phyloP scores from a whole-genome alignment of 176 grass and related monocot genomes.

The Musa acuminata region DNA sequence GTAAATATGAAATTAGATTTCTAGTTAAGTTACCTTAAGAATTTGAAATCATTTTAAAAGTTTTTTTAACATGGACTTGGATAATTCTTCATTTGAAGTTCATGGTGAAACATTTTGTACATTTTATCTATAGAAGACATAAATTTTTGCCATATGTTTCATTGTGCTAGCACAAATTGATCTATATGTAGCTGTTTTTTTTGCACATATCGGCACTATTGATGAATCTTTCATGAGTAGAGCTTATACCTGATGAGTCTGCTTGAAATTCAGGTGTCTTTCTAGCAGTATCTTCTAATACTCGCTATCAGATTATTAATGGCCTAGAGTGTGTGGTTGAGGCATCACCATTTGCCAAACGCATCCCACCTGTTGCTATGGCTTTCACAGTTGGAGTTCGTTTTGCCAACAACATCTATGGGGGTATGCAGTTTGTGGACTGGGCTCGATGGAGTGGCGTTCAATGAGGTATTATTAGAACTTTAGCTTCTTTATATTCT shows the following conservation, averaged over 20 bases:
- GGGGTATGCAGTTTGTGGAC: conserved; percentile 91
- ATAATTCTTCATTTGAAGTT: no score
- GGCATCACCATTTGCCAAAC: conserved; percentile 57
- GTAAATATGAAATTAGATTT: no score
- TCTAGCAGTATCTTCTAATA: conserved; percentile 95
- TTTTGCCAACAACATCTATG: conserved; percentile 91
- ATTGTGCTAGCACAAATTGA: neutral
- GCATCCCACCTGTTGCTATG: conserved; percentile 57
- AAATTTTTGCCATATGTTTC: no score
- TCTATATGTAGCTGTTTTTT: neutral
- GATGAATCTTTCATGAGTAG: neutral
- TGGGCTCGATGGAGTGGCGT: conserved; percentile 88
- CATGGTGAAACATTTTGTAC: no score
- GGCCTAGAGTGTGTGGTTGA: conserved; percentile 83
- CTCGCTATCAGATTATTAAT: conserved; percentile 89
- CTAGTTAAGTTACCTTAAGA: no score
- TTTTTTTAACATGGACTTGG: no score
- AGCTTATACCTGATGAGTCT: neutral
- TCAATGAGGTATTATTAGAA: conserved; percentile 39
- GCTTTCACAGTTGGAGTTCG: conserved; percentile 89
- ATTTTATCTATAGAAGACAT: no score
- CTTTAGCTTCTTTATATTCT: neutral
- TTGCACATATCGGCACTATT: no score
- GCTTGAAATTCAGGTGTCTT: conserved; percentile 61
- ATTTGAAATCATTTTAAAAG: no score